Evolutionary conservation across 2,329 filamentous ascomycete genomes (phyloP).

Genomic region (Talaromyces sp.): DNA sequence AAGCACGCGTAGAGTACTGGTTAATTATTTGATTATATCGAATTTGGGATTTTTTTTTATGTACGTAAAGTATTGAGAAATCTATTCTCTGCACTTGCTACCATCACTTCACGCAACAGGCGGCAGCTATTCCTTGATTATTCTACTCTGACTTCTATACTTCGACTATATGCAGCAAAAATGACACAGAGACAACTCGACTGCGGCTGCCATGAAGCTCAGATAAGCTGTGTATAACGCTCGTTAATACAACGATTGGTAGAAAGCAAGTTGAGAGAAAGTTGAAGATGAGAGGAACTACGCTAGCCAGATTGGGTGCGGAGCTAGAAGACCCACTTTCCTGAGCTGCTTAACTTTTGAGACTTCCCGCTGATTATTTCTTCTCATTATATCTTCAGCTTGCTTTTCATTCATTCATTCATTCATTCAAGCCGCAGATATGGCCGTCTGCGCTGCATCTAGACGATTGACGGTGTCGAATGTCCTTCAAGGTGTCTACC

Average conservation of each 20-base stretch:
- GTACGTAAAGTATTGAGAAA: background rate
- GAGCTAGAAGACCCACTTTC: background rate
- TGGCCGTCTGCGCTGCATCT: constrained; percentile 8
- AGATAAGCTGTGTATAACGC: too few species aligned
- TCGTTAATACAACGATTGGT: too few species aligned
- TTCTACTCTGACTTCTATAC: background rate
- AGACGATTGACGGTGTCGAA: constrained; percentile 12
- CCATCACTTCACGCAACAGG: too few species aligned
- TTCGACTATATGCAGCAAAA: background rate
- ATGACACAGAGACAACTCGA: background rate
- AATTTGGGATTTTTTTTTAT: too few species aligned
- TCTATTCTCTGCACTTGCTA: background rate
- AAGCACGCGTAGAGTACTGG: background rate
- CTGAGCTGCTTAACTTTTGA: background rate
- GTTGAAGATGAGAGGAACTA: background rate
- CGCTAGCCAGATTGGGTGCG: background rate
- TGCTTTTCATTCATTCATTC: background rate
- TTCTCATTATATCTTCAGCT: background rate
- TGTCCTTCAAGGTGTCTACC: constrained; percentile 8
- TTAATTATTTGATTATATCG: too few species aligned
- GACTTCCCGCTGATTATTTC: background rate
- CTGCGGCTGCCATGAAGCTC: too few species aligned
- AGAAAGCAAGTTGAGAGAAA: background rate
- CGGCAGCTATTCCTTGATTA: background rate
- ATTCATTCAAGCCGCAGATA: background rate